Conservation (phyloP, 352 stramenopile genomes). For the Phytophthora aleatoria region DNA sequence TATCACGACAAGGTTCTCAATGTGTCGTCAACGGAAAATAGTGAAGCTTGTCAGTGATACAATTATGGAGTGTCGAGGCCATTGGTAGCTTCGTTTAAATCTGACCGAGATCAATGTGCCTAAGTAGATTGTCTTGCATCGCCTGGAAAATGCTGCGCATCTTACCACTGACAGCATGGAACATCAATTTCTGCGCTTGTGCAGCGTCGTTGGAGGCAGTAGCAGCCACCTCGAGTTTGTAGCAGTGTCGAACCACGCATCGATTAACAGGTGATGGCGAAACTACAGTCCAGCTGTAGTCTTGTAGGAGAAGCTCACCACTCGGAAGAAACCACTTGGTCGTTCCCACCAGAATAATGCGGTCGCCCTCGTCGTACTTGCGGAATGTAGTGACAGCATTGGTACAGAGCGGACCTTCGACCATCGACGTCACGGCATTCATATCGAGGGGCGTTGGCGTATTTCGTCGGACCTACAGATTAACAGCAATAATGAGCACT, state of each 20-base stretch:
- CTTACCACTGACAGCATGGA: slow-evolving; percentile 10
- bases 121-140: slow-evolving; percentile 12
- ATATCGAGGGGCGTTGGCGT: slow-evolving; percentile 14
- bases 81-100: not conserved
- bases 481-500: too few relatives aligned
- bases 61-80: too few relatives aligned
- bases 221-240: slow-evolving; percentile 12
- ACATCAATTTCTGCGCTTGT: slow-evolving; percentile 7
- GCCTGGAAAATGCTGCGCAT: slow-evolving; percentile 9
- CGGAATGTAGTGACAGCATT: slow-evolving; percentile 11
- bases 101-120: not conserved
- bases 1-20: too few relatives aligned
- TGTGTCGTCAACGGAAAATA: too few relatives aligned
- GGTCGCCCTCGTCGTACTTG: slow-evolving; percentile 24
- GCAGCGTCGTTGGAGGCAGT: not conserved
- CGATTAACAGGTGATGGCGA: slow-evolving; percentile 2
- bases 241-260: slow-evolving; percentile 21
- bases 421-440: slow-evolving; percentile 17
- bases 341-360: slow-evolving; percentile 17
- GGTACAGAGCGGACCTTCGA: slow-evolving; percentile 3
- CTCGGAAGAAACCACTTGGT: slow-evolving; percentile 26
- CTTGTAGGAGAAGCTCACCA: slow-evolving; percentile 22
- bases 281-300: slow-evolving; percentile 29
- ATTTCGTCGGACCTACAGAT: not conserved
- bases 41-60: too few relatives aligned